Conservation (phyloP, 805 yeast genomes). For the Debaryomyces tyrocola region DNA sequence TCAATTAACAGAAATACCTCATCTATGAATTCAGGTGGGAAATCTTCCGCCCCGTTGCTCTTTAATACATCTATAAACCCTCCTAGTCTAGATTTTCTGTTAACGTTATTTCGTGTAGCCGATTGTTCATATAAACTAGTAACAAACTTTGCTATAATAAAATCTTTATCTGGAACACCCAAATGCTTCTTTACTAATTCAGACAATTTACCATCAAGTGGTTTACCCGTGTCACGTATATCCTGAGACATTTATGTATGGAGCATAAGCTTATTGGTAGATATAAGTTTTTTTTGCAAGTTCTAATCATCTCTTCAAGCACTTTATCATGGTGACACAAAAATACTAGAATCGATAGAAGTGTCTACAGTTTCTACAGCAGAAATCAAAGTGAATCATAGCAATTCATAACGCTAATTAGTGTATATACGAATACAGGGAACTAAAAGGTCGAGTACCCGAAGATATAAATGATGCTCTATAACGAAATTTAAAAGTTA, state of each 20-base stretch:
- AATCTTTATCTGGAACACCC: constrained; percentile 22
- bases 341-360: background rate
- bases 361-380: too few species aligned
- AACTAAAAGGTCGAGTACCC: background rate
- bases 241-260: background rate
- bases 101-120: background rate
- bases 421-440: background rate
- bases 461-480: background rate
- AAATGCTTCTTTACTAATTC: constrained; percentile 12
- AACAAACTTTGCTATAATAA: constrained; percentile 28
- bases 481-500: background rate
- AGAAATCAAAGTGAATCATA: background rate
- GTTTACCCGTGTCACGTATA: background rate
- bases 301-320: background rate
- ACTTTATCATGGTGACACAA: background rate
- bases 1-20: constrained; percentile 14
- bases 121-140: constrained; percentile 20
- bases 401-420: background rate
- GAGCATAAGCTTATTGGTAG: background rate
- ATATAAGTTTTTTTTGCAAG: background rate
- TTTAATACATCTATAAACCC: constrained; percentile 12
- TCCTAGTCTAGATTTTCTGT: constrained; percentile 3
- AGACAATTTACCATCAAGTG: constrained; percentile 1
- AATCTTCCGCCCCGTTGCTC: constrained; percentile 43
- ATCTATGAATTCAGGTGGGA: constrained; percentile 31